These are phyloP conservation scores for Gossypium laxum DNA, from an alignment of 441 rosid genomes.

Conservation along the genomic window DNA sequence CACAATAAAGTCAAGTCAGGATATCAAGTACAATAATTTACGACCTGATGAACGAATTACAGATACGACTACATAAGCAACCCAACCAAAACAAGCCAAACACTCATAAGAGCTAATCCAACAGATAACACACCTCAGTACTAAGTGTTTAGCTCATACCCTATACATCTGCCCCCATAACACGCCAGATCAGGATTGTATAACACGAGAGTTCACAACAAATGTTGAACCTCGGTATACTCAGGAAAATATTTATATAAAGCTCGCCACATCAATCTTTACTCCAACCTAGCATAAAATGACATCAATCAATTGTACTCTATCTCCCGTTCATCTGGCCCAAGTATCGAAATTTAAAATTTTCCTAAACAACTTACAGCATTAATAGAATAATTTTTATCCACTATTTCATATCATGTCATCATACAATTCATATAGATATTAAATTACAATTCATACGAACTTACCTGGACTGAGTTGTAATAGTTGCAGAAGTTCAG, in stretches of 20 bases:
- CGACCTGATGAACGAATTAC: no score
- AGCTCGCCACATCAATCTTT: not conserved
- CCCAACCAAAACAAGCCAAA: not conserved
- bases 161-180: not conserved
- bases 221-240: not conserved
- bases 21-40: not conserved
- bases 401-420: not conserved
- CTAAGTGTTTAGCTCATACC: not conserved
- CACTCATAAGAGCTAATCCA: not conserved
- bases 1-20: not conserved
- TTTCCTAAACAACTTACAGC: not conserved
- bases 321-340: not conserved
- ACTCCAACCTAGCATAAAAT: not conserved
- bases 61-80: not conserved
- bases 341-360: no score
- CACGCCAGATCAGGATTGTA: not conserved
- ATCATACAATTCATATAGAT: not conserved
- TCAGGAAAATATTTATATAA: not conserved
- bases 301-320: not conserved
- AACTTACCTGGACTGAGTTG: not conserved
- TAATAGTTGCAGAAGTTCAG: not conserved
- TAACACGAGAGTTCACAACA: not conserved
- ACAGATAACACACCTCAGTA: not conserved
- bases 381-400: no score
- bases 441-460: not conserved